Evolutionary conservation across 2,329 filamentous ascomycete species (phyloP).

Genomic region (Cladosporium sp.): DNA sequence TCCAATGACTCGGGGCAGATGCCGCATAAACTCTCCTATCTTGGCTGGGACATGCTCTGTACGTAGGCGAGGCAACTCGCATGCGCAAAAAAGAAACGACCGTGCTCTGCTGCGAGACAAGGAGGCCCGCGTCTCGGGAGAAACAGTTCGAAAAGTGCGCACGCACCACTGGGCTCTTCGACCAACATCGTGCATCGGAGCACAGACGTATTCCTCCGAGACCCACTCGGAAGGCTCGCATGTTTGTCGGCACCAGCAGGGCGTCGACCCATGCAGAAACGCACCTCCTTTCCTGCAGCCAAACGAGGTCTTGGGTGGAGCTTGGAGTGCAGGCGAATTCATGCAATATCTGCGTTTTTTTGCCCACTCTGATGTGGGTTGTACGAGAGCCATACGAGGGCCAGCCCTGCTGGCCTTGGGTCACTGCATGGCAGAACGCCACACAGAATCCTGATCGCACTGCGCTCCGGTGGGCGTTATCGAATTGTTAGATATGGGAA

Average conservation of each 20-base stretch:
- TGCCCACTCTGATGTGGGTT: not conserved
- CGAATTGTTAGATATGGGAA: not conserved
- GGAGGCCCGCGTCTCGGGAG: not conserved
- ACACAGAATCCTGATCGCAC: not conserved
- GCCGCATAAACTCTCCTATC: not conserved
- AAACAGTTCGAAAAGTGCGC: not conserved
- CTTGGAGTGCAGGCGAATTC: not conserved
- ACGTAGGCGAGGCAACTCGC: not conserved
- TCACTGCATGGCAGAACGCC: conserved; percentile 2
- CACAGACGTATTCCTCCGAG: conserved; percentile 6
- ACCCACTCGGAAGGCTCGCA: conserved; percentile 8
- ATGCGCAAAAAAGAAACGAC: not conserved
- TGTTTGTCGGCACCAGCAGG: conserved; percentile 5
- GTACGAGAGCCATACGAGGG: not conserved
- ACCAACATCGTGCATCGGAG: not conserved
- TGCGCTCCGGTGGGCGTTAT: not conserved
- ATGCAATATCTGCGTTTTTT: conserved; percentile 3
- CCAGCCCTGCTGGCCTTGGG: not conserved
- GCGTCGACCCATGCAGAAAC: not conserved
- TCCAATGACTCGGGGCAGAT: not conserved
- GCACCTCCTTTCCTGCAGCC: conserved; percentile 5
- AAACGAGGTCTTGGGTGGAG: not conserved
- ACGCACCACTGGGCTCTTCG: not conserved
- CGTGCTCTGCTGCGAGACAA: not conserved
- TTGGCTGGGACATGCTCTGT: not conserved